These are phyloP conservation scores for Geotrichum histeridarum DNA, from an alignment of 1,139 yeast genomes.

Conservation along the genomic window DNA sequence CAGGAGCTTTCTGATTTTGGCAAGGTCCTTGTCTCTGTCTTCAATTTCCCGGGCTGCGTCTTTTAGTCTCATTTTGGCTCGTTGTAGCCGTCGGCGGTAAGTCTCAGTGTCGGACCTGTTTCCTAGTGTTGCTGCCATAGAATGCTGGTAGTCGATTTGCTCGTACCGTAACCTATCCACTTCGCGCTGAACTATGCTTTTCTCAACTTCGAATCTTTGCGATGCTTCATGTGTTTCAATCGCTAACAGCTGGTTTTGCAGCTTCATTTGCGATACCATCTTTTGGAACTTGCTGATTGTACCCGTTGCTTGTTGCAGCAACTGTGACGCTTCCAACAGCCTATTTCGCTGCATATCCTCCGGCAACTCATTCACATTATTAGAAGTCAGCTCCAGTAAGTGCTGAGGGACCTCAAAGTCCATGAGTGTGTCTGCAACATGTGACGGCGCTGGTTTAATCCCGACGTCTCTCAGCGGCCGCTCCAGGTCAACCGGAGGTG, in stretches of 20 bases:
- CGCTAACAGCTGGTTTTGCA: constrained; percentile 40
- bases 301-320: neutral
- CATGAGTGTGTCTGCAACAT: neutral
- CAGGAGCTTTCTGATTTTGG: constrained; percentile 24
- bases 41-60: constrained; percentile 43
- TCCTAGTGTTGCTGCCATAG: constrained; percentile 18
- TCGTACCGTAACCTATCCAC: constrained; percentile 45
- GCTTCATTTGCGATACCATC: constrained; percentile 29
- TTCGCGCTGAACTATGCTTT: constrained; percentile 44
- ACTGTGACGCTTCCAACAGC: neutral
- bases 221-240: constrained; percentile 39
- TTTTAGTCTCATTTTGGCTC: constrained; percentile 41
- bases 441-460: neutral
- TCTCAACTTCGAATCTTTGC: constrained; percentile 47
- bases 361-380: neutral
- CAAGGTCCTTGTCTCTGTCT: constrained; percentile 42
- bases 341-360: neutral
- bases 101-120: constrained; percentile 23
- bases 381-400: neutral
- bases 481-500: neutral
- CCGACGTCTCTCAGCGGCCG: neutral
- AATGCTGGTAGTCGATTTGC: constrained; percentile 23
- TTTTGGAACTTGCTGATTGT: constrained; percentile 18
- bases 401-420: neutral
- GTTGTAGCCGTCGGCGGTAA: constrained; percentile 39